Conservation (phyloP, 345 rosid genomes). For the Sisymbrium altissimum region DNA sequence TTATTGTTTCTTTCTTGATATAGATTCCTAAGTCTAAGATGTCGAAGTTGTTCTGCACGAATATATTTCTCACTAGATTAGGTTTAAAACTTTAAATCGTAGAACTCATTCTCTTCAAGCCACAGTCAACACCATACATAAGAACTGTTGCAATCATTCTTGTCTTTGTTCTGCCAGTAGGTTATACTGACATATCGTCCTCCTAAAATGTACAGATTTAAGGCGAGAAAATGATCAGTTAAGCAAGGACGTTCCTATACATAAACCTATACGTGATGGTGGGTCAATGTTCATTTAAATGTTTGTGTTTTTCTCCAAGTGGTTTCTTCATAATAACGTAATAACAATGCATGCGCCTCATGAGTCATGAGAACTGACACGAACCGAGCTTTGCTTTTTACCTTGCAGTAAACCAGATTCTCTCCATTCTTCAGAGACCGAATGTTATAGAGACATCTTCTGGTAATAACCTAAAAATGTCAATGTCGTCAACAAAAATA, state of each 20-base stretch:
- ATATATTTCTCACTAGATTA: background rate
- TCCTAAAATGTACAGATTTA: slow-evolving; percentile 28
- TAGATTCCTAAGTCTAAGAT: background rate
- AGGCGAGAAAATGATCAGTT: slow-evolving; percentile 28
- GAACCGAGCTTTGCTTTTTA: background rate
- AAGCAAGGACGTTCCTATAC: slow-evolving; percentile 24
- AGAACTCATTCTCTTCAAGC: background rate
- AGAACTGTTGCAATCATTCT: background rate
- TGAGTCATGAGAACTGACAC: slow-evolving; percentile 9
- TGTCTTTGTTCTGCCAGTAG: background rate
- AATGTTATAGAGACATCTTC: slow-evolving; percentile 23
- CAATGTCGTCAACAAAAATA: slow-evolving; percentile 24
- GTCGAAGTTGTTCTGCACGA: background rate
- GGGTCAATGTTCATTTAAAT: slow-evolving; percentile 7
- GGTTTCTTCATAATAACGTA: background rate
- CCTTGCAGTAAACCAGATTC: slow-evolving; percentile 57
- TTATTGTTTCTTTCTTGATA: background rate
- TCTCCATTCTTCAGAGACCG: slow-evolving; percentile 63
- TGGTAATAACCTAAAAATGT: slow-evolving; percentile 12
- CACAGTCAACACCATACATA: background rate
- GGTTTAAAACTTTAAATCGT: background rate
- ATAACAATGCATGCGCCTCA: background rate
- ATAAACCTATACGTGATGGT: slow-evolving; percentile 61
- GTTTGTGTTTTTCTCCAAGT: background rate
- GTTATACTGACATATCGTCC: background rate